These are phyloP conservation scores for Trichoderma brevicompactum DNA, from an alignment of 2,329 filamentous ascomycete species.

Conservation along the genomic window DNA sequence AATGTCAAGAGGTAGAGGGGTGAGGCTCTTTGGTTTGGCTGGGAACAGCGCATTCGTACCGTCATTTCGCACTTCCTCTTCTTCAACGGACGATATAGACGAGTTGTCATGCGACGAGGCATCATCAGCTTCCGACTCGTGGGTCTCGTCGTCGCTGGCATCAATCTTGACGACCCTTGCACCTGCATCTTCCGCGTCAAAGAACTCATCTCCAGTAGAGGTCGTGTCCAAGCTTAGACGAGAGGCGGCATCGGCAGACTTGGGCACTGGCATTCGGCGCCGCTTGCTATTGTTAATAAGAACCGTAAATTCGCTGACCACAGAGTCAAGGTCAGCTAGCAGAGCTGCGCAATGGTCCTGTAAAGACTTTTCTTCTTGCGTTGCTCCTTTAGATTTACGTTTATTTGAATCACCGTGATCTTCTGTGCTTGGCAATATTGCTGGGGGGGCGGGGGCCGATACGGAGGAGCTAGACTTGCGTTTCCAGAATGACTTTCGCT, in stretches of 20 bases:
- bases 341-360: constrained; percentile 84
- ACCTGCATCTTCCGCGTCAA: constrained; percentile 74
- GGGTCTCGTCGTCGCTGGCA: constrained; percentile 68
- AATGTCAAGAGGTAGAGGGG: constrained; percentile 74
- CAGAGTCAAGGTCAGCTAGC: constrained; percentile 81
- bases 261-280: constrained; percentile 63
- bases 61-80: constrained; percentile 61
- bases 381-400: constrained; percentile 44
- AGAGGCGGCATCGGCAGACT: constrained; percentile 51
- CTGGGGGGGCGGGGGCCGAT: constrained; percentile 48
- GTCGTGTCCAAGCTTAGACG: constrained; percentile 79
- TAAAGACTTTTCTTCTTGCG: constrained; percentile 65
- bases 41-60: constrained; percentile 72
- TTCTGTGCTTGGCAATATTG: constrained; percentile 44
- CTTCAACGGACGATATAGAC: constrained; percentile 63
- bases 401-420: constrained; percentile 39
- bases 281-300: constrained; percentile 80
- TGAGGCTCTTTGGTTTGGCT: constrained; percentile 71
- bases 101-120: constrained; percentile 59
- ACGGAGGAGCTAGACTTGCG: constrained; percentile 71
- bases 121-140: constrained; percentile 60
- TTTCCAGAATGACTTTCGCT: constrained; percentile 87
- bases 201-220: constrained; percentile 84
- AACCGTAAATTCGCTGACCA: constrained; percentile 79
- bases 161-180: constrained; percentile 74